phyloP scores from a whole-genome alignment of 129 eudicot genomes.

The Centrapalus pauciflorus region DNA sequence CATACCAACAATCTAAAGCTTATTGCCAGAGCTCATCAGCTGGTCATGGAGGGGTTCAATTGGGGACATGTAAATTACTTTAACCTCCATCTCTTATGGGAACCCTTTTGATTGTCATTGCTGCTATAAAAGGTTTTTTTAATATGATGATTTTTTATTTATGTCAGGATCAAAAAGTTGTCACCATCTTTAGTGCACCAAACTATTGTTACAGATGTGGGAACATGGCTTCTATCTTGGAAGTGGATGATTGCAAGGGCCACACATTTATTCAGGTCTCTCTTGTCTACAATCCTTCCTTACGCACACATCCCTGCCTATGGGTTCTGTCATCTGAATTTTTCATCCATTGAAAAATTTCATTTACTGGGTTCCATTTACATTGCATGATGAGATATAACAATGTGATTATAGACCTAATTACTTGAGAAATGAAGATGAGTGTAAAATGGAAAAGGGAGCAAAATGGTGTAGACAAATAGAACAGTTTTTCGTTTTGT shows the following conservation, averaged over 20 bases:
- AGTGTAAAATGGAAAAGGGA: no score
- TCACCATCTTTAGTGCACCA: slow-evolving; percentile 91
- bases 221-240: slow-evolving; percentile 93
- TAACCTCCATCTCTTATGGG: slow-evolving; percentile 9
- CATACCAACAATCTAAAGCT: slow-evolving; percentile 77
- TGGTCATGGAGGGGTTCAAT: slow-evolving; percentile 96
- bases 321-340: no score
- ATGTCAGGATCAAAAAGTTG: slow-evolving; percentile 88
- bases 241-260: slow-evolving; percentile 91
- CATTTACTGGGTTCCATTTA: no score
- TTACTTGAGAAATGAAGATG: no score
- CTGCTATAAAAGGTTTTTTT: background rate
- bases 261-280: slow-evolving; percentile 83
- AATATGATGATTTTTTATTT: background rate
- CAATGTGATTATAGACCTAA: no score
- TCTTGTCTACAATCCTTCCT: background rate
- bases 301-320: background rate
- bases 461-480: no score
- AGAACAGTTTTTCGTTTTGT: no score
- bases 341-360: no score
- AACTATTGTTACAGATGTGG: slow-evolving; percentile 95
- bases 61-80: slow-evolving; percentile 78
- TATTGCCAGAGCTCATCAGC: slow-evolving; percentile 95
- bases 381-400: no score
- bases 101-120: background rate